Conservation (phyloP, 371 early-diverging fungal genomes). For the Paraphysoderma sedebokerense region DNA sequence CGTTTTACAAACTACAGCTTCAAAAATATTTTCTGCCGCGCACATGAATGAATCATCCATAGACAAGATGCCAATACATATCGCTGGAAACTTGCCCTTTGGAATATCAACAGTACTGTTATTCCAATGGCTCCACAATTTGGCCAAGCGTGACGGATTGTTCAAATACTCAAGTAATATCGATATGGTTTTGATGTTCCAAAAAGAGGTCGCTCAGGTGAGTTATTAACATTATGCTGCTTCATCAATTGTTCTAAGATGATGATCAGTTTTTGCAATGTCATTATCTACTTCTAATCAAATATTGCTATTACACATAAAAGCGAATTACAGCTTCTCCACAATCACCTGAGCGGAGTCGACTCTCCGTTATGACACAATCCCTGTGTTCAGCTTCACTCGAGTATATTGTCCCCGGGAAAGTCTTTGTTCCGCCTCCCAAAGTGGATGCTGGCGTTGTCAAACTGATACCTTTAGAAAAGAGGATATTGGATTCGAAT, state of each 20-base stretch:
- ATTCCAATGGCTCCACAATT: not conserved
- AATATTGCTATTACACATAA: too few relatives aligned
- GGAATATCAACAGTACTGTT: conserved; percentile 54
- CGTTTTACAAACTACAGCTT: too few relatives aligned
- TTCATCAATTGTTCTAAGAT: too few relatives aligned
- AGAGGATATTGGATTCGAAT: too few relatives aligned
- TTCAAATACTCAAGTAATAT: conserved; percentile 23
- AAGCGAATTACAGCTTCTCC: conserved; percentile 42
- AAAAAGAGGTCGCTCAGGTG: conserved; percentile 68
- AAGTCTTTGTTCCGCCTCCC: conserved; percentile 53
- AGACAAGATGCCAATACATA: conserved; percentile 11
- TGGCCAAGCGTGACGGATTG: conserved; percentile 27
- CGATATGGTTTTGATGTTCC: conserved; percentile 72
- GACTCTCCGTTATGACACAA: conserved; percentile 58
- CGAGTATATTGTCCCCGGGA: conserved; percentile 14
- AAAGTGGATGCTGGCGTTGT: conserved; percentile 60
- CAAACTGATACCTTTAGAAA: conserved; percentile 16
- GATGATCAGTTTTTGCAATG: too few relatives aligned
- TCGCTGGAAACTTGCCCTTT: conserved; percentile 69
- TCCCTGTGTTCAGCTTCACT: conserved; percentile 11
- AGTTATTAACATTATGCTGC: too few relatives aligned
- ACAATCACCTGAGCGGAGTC: conserved; percentile 33
- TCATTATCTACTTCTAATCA: too few relatives aligned
- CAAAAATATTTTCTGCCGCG: too few relatives aligned
- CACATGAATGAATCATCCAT: too few relatives aligned